Percentiles rank a stretch among this genome's conserved stretches.
phyloP scores from a whole-genome alignment of 2,329 filamentous ascomycete species.

The Colletotrichum orchidophilum region DNA sequence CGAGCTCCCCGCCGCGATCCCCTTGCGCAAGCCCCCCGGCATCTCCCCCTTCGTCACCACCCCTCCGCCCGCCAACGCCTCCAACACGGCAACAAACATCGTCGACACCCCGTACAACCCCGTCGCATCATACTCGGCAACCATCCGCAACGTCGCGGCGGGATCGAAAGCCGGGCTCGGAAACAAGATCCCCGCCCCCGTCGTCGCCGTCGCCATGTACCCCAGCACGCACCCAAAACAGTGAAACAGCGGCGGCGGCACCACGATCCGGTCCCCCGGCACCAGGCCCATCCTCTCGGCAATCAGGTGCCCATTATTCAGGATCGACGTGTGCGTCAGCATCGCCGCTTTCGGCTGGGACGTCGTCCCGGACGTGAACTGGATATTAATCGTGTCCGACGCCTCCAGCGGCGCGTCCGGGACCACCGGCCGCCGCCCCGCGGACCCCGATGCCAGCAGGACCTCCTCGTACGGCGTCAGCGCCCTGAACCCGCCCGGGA shows the following conservation, averaged over 20 bases:
- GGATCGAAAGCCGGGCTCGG: slow-evolving; percentile 90
- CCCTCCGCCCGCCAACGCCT: slow-evolving; percentile 67
- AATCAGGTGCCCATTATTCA: slow-evolving; percentile 92
- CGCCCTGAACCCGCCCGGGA: slow-evolving; percentile 45
- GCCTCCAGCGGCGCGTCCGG: slow-evolving; percentile 61
- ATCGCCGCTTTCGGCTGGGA: slow-evolving; percentile 91
- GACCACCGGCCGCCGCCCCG: slow-evolving; percentile 45
- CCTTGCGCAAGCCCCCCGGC: slow-evolving; percentile 72
- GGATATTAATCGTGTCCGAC: slow-evolving; percentile 87
- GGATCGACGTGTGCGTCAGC: slow-evolving; percentile 83
- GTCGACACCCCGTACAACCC: slow-evolving; percentile 90
- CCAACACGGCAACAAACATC: slow-evolving; percentile 91
- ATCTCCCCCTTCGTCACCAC: slow-evolving; percentile 40
- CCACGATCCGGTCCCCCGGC: slow-evolving; percentile 79
- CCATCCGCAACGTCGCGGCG: slow-evolving; percentile 70
- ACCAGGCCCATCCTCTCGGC: slow-evolving; percentile 85
- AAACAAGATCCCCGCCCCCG: slow-evolving; percentile 82
- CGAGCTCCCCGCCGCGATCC: slow-evolving; percentile 88
- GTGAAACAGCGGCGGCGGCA: slow-evolving; percentile 86
- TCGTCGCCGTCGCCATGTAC: slow-evolving; percentile 94
- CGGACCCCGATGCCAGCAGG: slow-evolving; percentile 47
- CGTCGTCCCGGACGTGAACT: slow-evolving; percentile 97
- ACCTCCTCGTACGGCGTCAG: slow-evolving; percentile 55
- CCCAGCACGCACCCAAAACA: slow-evolving; percentile 93
- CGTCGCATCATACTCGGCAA: slow-evolving; percentile 62